Conservation (phyloP, 768 basidiomycete genomes). For the Leccinum olivaceopallidum region DNA sequence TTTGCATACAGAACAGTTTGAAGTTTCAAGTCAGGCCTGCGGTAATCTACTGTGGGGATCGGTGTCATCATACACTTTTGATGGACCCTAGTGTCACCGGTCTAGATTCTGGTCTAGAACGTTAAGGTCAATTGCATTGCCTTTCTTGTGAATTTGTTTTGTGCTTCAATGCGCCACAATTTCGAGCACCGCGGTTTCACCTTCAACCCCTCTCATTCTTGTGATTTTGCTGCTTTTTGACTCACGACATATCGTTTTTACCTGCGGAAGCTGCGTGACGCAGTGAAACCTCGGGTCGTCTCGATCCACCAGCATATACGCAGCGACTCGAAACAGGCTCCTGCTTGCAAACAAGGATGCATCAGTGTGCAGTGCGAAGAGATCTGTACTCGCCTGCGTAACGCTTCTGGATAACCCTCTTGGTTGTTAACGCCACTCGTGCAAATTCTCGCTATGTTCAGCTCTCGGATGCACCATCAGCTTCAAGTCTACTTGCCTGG, state of each 20-base stretch:
- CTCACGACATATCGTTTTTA: neutral
- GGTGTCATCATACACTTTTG: no score
- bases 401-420: neutral
- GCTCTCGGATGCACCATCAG: neutral
- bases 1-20: no score
- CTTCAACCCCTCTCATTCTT: neutral
- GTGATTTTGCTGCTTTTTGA: neutral
- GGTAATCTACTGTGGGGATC: no score
- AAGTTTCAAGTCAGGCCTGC: no score
- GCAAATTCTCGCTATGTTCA: neutral
- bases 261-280: no score
- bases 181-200: neutral
- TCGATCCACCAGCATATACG: neutral
- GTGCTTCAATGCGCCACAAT: neutral
- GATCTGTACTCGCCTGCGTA: constrained; percentile 12
- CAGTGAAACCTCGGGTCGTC: neutral
- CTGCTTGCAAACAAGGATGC: neutral
- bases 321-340: neutral
- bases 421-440: constrained; percentile 8
- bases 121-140: neutral
- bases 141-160: constrained; percentile 2
- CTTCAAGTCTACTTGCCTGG: neutral
- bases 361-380: neutral
- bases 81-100: no score
- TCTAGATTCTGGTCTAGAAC: no score